Base-by-base conservation (phyloP, 345 rosid genomes). In the Cochlearia excelsa region DNA sequence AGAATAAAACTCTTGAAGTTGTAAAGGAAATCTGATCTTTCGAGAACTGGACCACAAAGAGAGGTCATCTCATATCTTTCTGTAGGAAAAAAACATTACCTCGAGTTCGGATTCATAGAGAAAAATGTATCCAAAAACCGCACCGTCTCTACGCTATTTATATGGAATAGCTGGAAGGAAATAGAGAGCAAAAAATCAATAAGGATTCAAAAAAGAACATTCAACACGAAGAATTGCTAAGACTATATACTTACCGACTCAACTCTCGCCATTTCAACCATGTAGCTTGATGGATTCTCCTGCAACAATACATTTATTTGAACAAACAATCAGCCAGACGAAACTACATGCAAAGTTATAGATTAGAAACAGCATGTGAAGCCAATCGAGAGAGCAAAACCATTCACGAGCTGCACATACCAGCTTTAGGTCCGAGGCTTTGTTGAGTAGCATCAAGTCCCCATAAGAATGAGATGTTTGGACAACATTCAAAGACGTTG, bases 231-330 rank as follows among this genome's bases (percentile, higher is more conserved):
- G 23, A 16, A 16, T 16, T 6, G 5, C 33, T 9, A 49, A 45
- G 41, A 65, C 33, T 10, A 65, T 46, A 49, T 33, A 80, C 89
- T 79, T 74, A 93, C 99, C 3, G 94, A 82, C 67, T 82, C 83
- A 71, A 87, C 82, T 77, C 57, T 79, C 1, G 99, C 95, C 99
- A 89, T 93, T 78, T 93, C 99, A 73, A 87, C 97, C 94, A 89
- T 80, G 79, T 75, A 93, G 80, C 30, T 82, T 35, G 92, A 80
- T 43, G 92, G 81, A 5, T 85, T 89, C 73, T 72, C 92, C 99
- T 93, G 84, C 68, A 79, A 66, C 64, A 50, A 0, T 58, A 30
- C 34, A 66, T 30, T 34, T 5, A 28, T 6, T 54, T 47, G 40
- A 54, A 53, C 27, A 46, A 51, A 23, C 26, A 31, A 37, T 45